Evolutionary conservation across 75 land plant species (phyloP).

Genomic region (Cunninghamia lanceolata): DNA sequence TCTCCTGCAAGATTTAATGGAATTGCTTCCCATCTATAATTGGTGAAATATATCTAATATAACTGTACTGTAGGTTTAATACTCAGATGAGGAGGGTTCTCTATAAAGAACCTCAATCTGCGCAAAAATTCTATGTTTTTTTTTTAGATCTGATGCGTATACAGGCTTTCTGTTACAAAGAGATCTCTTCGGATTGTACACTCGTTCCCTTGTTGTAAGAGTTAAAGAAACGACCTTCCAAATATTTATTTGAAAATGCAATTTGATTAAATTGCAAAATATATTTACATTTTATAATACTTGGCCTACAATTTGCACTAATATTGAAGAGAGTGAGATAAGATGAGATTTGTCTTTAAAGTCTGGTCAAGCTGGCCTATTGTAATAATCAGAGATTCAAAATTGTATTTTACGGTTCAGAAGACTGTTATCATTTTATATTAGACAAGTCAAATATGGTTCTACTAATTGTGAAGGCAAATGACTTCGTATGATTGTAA

Average conservation of each 20-base stretch:
- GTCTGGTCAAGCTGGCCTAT: background rate
- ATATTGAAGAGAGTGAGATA: background rate
- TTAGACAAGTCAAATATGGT: background rate
- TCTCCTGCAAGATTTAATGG: background rate
- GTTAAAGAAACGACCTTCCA: background rate
- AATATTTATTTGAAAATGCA: background rate
- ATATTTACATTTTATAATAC: background rate
- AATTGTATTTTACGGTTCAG: background rate
- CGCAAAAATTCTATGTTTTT: background rate
- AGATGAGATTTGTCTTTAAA: background rate
- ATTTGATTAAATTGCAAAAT: background rate
- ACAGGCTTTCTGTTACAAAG: background rate
- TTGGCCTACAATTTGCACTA: background rate
- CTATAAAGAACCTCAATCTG: background rate
- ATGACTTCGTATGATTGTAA: no score
- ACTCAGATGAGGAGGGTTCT: background rate
- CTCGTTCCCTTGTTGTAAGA: background rate
- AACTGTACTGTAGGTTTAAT: background rate
- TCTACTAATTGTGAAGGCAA: background rate
- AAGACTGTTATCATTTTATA: background rate
- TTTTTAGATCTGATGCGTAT: background rate
- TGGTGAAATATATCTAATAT: background rate
- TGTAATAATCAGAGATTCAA: background rate
- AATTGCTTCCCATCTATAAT: background rate
- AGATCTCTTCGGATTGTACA: background rate